Conservation (phyloP, 2,329 filamentous ascomycete genomes). For the Talaromyces sp. region DNA sequence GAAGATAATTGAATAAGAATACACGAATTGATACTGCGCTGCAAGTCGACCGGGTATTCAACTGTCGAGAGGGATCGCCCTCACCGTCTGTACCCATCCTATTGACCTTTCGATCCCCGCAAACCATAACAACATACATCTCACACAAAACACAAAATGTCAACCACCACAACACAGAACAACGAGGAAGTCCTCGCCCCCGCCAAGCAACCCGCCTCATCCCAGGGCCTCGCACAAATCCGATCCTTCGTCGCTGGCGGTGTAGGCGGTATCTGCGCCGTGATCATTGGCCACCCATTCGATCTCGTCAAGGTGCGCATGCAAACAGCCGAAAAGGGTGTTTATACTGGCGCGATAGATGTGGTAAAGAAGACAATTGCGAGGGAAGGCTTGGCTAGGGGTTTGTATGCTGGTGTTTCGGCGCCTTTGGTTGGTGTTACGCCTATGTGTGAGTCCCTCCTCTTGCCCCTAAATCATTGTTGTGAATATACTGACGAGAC, state of each 20-base stretch:
- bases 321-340: slow-evolving; percentile 91
- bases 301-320: slow-evolving; percentile 96
- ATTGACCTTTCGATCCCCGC: neutral
- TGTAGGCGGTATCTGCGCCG: slow-evolving; percentile 90
- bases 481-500: slow-evolving; percentile 12
- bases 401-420: slow-evolving; percentile 94
- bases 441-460: slow-evolving; percentile 81
- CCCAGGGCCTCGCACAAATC: slow-evolving; percentile 59
- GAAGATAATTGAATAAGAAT: neutral
- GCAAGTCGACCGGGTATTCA: neutral
- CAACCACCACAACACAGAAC: neutral
- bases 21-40: neutral
- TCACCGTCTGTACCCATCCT: neutral
- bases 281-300: slow-evolving; percentile 93
- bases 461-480: slow-evolving; percentile 14
- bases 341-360: slow-evolving; percentile 87
- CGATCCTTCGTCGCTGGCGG: slow-evolving; percentile 86
- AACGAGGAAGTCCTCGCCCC: slow-evolving; percentile 16
- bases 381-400: slow-evolving; percentile 73
- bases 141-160: slow-evolving; percentile 7
- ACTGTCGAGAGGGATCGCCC: slow-evolving; percentile 2
- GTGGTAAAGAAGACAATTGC: slow-evolving; percentile 87
- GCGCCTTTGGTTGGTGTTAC: slow-evolving; percentile 94
- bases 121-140: neutral
- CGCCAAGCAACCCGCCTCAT: slow-evolving; percentile 12